Conservation (phyloP, 2,329 filamentous ascomycete species). For the Botrytis elliptica region DNA sequence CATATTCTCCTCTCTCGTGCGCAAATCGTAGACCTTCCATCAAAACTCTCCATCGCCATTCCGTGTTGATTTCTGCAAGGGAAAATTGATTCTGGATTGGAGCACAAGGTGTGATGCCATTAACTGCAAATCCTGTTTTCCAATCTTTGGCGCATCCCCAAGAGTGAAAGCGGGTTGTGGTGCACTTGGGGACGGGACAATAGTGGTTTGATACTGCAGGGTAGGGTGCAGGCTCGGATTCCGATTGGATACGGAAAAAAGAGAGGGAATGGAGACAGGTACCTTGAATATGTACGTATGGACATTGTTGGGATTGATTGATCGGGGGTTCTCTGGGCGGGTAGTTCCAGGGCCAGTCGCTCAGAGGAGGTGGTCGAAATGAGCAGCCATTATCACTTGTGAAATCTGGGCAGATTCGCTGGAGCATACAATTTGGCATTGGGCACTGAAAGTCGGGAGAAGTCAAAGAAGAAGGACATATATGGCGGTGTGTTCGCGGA, state of each 20-base stretch:
- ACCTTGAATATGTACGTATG: not conserved
- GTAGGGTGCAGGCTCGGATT: not conserved
- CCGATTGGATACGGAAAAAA: not conserved
- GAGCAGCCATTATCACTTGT: slow-evolving; percentile 8
- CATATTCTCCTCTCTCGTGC: slow-evolving; percentile 8
- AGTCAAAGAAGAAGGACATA: slow-evolving; percentile 6
- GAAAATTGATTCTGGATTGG: not conserved
- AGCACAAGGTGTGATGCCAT: not conserved
- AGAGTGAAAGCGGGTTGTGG: not conserved
- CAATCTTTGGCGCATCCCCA: slow-evolving; percentile 14
- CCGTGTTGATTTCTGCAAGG: not conserved
- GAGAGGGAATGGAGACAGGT: not conserved
- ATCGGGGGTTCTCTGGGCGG: not conserved
- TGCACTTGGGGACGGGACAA: not conserved
- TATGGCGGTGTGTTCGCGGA: slow-evolving; percentile 6
- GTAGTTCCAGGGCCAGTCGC: slow-evolving; percentile 6
- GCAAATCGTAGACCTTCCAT: slow-evolving; percentile 10
- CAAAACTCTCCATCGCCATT: slow-evolving; percentile 11
- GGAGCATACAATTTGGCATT: not conserved
- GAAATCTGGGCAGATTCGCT: slow-evolving; percentile 5
- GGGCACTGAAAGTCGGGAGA: not conserved
- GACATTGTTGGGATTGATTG: not conserved
- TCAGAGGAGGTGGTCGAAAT: not conserved
- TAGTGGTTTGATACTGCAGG: not conserved
- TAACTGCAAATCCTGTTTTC: slow-evolving; percentile 1